These are phyloP conservation scores for Pythium dissotocum DNA, from an alignment of 352 stramenopile species.

Conservation along the genomic window DNA sequence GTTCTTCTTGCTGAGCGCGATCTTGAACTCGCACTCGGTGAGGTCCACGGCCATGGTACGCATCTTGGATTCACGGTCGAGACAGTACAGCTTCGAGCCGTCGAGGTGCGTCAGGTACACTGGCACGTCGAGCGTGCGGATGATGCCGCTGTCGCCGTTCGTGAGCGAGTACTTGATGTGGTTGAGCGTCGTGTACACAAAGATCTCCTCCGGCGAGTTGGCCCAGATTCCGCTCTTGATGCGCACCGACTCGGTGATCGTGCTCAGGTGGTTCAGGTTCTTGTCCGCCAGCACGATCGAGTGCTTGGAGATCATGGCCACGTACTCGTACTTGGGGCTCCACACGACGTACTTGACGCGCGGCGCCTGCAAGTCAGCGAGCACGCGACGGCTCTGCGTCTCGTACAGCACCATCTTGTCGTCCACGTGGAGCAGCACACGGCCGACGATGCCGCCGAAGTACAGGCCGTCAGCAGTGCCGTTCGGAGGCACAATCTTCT, in stretches of 20 bases:
- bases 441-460: slow-evolving; percentile 96
- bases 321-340: slow-evolving; percentile 96
- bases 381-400: slow-evolving; percentile 95
- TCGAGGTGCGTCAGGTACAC: slow-evolving; percentile 97
- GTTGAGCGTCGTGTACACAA: slow-evolving; percentile 98
- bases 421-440: slow-evolving; percentile 95
- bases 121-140: slow-evolving; percentile 97
- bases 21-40: slow-evolving; percentile 99
- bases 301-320: slow-evolving; percentile 98
- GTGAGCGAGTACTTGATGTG: slow-evolving; percentile 94
- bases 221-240: slow-evolving; percentile 95
- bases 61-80: slow-evolving; percentile 97
- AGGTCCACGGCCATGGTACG: slow-evolving; percentile 96
- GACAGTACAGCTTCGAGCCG: slow-evolving; percentile 94
- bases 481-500: slow-evolving; percentile 96
- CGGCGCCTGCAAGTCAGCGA: slow-evolving; percentile 95
- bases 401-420: slow-evolving; percentile 99
- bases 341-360: slow-evolving; percentile 98
- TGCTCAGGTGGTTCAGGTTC: slow-evolving; percentile 97
- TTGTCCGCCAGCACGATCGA: slow-evolving; percentile 97
- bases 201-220: slow-evolving; percentile 91
- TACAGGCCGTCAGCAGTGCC: slow-evolving; percentile 95
- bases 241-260: slow-evolving; percentile 96
- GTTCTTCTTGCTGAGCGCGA: slow-evolving; percentile 92
- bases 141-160: slow-evolving; percentile 96